phyloP scores from a whole-genome alignment of 2,329 filamentous ascomycete species.

The Metarhizium anisopliae region DNA sequence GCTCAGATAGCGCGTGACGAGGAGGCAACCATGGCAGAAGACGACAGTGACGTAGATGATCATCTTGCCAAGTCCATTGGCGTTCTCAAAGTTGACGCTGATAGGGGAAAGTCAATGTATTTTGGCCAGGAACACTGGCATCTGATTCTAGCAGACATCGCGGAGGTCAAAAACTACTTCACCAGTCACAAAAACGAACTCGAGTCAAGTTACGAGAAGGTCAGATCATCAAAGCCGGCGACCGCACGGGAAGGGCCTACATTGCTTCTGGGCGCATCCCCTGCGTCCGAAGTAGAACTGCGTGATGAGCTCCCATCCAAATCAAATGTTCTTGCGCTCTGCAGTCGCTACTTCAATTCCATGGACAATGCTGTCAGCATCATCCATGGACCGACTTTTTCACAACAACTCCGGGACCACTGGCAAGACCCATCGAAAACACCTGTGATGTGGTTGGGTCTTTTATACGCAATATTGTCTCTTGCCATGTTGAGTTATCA shows the following conservation, averaged over 20 bases:
- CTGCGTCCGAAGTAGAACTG: constrained; percentile 66
- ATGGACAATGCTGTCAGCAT: constrained; percentile 63
- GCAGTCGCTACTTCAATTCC: constrained; percentile 86
- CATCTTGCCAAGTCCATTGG: constrained; percentile 65
- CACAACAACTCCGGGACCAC: constrained; percentile 55
- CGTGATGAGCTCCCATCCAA: constrained; percentile 73
- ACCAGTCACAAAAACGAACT: constrained; percentile 77
- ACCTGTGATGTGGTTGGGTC: constrained; percentile 67
- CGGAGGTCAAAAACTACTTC: constrained; percentile 92
- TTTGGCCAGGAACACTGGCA: constrained; percentile 80
- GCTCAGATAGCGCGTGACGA: constrained; percentile 46
- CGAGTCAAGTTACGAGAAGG: constrained; percentile 69
- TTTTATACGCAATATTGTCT: constrained; percentile 68
- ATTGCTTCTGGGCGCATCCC: constrained; percentile 67
- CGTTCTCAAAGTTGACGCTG: constrained; percentile 71
- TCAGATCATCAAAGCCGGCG: constrained; percentile 58
- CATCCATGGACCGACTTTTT: constrained; percentile 77
- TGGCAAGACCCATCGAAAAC: constrained; percentile 68
- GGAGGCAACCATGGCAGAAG: constrained; percentile 41
- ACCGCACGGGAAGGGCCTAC: constrained; percentile 58
- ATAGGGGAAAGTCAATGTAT: constrained; percentile 72
- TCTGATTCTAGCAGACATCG: constrained; percentile 69
- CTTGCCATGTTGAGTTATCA: constrained; percentile 72
- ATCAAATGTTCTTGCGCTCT: constrained; percentile 72
- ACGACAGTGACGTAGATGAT: constrained; percentile 63